A percentile compares a stretch with the other conserved stretches of the same genome.
Evolutionary conservation across 257 asterid species (phyloP).

Genomic region (Solanum chaucha): DNA sequence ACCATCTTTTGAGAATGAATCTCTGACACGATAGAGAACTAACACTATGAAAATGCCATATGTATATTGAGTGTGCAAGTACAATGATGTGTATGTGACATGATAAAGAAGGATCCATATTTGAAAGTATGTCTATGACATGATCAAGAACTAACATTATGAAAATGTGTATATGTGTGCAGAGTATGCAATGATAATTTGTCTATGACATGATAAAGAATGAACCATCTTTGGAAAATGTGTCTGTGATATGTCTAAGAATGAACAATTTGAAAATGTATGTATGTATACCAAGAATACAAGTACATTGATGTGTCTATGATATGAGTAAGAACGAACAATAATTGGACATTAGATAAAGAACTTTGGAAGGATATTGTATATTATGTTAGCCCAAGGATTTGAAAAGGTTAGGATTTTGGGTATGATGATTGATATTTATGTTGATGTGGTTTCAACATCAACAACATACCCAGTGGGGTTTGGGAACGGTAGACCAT

Average conservation of each 20-base stretch:
- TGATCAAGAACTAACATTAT: not conserved
- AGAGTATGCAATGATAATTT: not conserved
- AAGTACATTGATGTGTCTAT: not conserved
- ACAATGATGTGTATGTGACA: not conserved
- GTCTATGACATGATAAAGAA: not conserved
- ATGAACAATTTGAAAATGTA: not conserved
- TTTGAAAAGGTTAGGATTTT: not conserved
- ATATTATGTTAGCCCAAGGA: not conserved
- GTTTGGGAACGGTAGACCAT: not conserved
- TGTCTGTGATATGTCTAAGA: not conserved
- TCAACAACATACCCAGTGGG: not conserved
- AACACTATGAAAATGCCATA: not conserved
- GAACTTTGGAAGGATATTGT: not conserved
- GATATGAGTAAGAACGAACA: not conserved
- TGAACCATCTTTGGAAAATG: not conserved
- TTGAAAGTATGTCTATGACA: not conserved
- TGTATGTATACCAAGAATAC: not conserved
- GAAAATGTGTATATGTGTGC: not conserved
- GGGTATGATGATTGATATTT: not conserved
- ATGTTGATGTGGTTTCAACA: not conserved
- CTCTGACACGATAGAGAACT: not conserved
- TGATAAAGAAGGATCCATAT: not conserved
- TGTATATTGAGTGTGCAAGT: not conserved
- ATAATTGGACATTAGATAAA: not conserved
- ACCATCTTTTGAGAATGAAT: not conserved